Conservation (phyloP, 2,329 filamentous ascomycete species). For the Botrytis aclada region DNA sequence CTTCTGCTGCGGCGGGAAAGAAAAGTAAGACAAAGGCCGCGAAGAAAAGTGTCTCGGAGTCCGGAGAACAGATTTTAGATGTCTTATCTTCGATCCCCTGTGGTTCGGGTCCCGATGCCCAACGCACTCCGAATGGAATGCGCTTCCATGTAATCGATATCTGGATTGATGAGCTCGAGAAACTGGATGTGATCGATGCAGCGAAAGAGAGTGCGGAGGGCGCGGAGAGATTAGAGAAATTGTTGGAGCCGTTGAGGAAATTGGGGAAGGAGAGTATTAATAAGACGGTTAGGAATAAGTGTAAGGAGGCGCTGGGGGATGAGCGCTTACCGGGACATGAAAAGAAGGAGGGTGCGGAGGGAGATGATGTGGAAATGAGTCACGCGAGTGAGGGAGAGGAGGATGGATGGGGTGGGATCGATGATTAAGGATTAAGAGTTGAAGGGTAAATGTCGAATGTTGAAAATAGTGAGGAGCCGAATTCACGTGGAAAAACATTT, state of each 20-base stretch:
- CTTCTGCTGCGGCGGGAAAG: slow-evolving; percentile 21
- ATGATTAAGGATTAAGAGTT: slow-evolving; percentile 34
- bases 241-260: slow-evolving; percentile 45
- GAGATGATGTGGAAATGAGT: slow-evolving; percentile 27
- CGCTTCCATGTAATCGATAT: slow-evolving; percentile 85
- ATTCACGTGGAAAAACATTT: neutral
- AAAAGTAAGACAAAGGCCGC: slow-evolving; percentile 38
- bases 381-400: slow-evolving; percentile 22
- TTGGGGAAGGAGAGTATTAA: slow-evolving; percentile 53
- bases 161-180: slow-evolving; percentile 86
- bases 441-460: slow-evolving; percentile 25
- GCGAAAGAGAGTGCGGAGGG: slow-evolving; percentile 38
- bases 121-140: slow-evolving; percentile 72
- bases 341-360: slow-evolving; percentile 28
- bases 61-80: slow-evolving; percentile 42
- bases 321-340: slow-evolving; percentile 66
- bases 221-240: slow-evolving; percentile 39
- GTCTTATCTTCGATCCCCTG: slow-evolving; percentile 47
- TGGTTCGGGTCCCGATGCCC: slow-evolving; percentile 4
- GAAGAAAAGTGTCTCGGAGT: slow-evolving; percentile 25
- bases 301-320: slow-evolving; percentile 69
- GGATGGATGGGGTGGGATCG: slow-evolving; percentile 37
- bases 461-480: slow-evolving; percentile 1
- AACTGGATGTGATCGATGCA: slow-evolving; percentile 53
- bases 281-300: slow-evolving; percentile 69